Evolutionary conservation across 2,329 filamentous ascomycete genomes (phyloP), one percentile per base, ranked within the genome.

Genomic region (Aspergillus hortae): DNA sequence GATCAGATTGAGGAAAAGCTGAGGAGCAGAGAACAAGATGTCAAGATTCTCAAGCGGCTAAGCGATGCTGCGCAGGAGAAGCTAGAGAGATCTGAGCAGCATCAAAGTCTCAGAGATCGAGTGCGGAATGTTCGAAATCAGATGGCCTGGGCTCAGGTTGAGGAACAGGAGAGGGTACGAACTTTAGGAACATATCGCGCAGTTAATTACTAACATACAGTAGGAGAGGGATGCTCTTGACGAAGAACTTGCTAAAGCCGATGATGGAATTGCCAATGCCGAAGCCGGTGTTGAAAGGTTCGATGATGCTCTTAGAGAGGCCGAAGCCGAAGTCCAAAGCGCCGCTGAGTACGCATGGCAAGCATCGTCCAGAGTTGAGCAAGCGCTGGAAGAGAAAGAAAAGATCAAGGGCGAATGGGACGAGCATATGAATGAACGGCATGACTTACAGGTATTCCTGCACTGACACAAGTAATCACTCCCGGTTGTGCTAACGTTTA

Each of bases 101-200:
- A 89, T 49, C 77, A 86, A 44, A 78, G 79, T 12, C 79, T 95
- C 60, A 80, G 84, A 33, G 75, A 78, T 17, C 83, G 83, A 52
- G 78, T 84, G 44, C 77, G 77, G 32, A 77, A 82, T 21, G 76
- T 88, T 42, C 74, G 78, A 41, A 78, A 81, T 15, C 87, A 95
- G 72, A 77, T 90, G 56, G 86, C 88, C n/a, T 99, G 94, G 94
- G 82, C 85, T 21, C 89, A 95, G 64, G 91, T 97, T 1, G 82
- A 85, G 45, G 85, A 90, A 51, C 80, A 89, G 67, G 92, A 97
- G 69, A 73, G 69, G 33, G 74, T 75, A 46, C 55, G 64, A 45
- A 30, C 44, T 30, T 36, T 19, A 4, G n/a, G 44, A n/a, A 43
- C 6, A 47, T 7, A 4, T n/a, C 30, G 40, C 45, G 51, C 15